These are phyloP conservation scores for Microstroma glucosiphilum DNA, from an alignment of 1,284 basidiomycete species.

Conservation along the genomic window DNA sequence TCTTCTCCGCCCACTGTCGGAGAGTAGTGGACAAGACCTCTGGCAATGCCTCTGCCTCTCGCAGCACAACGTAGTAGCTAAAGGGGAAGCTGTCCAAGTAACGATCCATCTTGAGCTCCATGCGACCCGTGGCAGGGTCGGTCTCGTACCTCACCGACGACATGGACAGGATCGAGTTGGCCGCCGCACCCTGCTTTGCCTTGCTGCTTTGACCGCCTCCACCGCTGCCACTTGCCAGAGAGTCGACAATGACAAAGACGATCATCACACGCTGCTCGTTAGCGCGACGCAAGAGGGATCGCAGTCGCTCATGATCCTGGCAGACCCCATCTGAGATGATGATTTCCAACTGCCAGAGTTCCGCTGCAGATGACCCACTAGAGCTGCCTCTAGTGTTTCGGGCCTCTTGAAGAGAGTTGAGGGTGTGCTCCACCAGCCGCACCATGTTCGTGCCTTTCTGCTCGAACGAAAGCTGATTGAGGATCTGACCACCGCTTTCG, in stretches of 20 bases:
- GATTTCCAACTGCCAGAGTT: slow-evolving; percentile 96
- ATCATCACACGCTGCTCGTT: slow-evolving; percentile 89
- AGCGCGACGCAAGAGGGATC: slow-evolving; percentile 73
- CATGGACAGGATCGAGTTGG: slow-evolving; percentile 84
- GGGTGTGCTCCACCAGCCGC: slow-evolving; percentile 73
- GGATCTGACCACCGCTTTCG: slow-evolving; percentile 61
- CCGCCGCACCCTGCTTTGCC: slow-evolving; percentile 40
- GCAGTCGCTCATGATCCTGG: slow-evolving; percentile 74
- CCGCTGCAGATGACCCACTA: slow-evolving; percentile 55
- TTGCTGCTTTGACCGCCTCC: slow-evolving; percentile 47
- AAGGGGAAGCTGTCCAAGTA: slow-evolving; percentile 94
- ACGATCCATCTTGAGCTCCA: slow-evolving; percentile 81
- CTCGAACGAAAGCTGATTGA: slow-evolving; percentile 80
- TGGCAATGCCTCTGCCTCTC: slow-evolving; percentile 84
- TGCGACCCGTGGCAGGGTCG: slow-evolving; percentile 59
- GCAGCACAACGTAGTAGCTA: slow-evolving; percentile 89
- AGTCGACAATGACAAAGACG: slow-evolving; percentile 93
- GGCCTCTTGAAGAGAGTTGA: slow-evolving; percentile 63
- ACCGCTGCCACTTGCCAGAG: slow-evolving; percentile 50
- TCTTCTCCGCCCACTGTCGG: slow-evolving; percentile 64
- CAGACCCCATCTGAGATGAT: slow-evolving; percentile 98
- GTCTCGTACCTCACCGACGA: slow-evolving; percentile 80
- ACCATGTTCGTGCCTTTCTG: slow-evolving; percentile 88
- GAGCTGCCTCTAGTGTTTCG: slow-evolving; percentile 56
- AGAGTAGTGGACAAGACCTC: slow-evolving; percentile 85